Evolutionary conservation across 2,329 filamentous ascomycete genomes (phyloP).

Genomic region (Elsinoe fawcettii): DNA sequence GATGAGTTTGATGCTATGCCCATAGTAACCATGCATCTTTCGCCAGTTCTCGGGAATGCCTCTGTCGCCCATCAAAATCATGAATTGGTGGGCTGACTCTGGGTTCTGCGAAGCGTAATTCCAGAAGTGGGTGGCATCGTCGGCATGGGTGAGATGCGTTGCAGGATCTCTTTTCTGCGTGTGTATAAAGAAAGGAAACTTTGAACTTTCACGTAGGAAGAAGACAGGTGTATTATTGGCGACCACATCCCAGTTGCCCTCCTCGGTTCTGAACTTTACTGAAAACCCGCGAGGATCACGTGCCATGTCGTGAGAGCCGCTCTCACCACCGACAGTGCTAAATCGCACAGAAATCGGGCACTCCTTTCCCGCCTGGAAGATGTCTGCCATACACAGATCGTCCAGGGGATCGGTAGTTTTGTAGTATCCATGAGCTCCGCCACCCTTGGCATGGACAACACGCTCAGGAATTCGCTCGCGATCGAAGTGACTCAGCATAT

Average conservation of each 20-base stretch:
- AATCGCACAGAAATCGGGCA: constrained; percentile 62
- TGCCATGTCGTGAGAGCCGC: constrained; percentile 62
- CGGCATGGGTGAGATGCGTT: constrained; percentile 60
- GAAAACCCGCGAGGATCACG: constrained; percentile 67
- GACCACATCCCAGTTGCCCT: constrained; percentile 68
- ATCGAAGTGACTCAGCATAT: constrained; percentile 45
- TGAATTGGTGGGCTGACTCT: constrained; percentile 47
- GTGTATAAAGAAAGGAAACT: constrained; percentile 67
- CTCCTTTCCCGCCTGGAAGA: constrained; percentile 57
- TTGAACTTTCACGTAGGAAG: constrained; percentile 63
- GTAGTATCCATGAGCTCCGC: constrained; percentile 43
- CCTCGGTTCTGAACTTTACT: constrained; percentile 64
- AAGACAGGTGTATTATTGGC: constrained; percentile 69
- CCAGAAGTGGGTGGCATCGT: constrained; percentile 61
- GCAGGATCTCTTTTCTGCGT: constrained; percentile 67
- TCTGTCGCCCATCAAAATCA: constrained; percentile 48
- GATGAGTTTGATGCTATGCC: constrained; percentile 47
- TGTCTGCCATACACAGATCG: constrained; percentile 39
- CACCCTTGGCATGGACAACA: constrained; percentile 45
- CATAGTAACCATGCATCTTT: constrained; percentile 48
- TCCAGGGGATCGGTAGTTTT: constrained; percentile 40
- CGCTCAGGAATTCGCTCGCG: constrained; percentile 45
- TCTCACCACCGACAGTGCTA: constrained; percentile 68
- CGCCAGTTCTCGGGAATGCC: constrained; percentile 49
- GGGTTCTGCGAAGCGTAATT: constrained; percentile 50